phyloP scores from a whole-genome alignment of 805 yeast species.

The Yarrowia sp. region DNA sequence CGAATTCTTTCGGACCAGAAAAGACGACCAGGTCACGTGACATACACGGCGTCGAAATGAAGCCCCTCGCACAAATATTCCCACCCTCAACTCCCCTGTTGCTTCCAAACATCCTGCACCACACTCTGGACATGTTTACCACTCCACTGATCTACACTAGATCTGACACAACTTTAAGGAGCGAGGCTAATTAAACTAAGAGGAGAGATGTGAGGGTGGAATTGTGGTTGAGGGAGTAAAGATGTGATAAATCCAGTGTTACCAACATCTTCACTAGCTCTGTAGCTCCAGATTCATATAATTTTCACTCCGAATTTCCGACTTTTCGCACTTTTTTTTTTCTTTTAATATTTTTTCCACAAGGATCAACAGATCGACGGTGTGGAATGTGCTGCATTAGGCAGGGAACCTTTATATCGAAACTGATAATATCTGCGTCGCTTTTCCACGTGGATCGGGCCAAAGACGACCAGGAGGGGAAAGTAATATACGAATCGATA shows the following conservation, averaged over 20 bases:
- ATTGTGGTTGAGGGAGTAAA: too few species aligned
- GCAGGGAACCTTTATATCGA: not conserved
- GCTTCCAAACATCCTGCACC: not conserved
- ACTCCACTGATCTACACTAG: constrained; percentile 10
- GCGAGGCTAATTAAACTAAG: not conserved
- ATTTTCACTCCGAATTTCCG: not conserved
- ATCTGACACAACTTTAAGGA: constrained; percentile 18
- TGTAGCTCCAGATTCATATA: too few species aligned
- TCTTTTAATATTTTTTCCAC: not conserved
- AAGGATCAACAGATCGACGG: constrained; percentile 6
- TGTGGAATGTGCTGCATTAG: constrained; percentile 12
- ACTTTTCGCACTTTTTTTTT: not conserved
- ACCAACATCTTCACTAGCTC: too few species aligned
- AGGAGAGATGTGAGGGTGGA: too few species aligned
- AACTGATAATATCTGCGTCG: not conserved
- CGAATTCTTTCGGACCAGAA: not conserved
- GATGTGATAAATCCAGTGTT: too few species aligned
- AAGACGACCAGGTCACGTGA: not conserved
- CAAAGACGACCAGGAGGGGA: too few species aligned
- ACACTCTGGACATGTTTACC: not conserved
- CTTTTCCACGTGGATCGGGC: too few species aligned
- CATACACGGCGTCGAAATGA: not conserved
- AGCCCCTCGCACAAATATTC: too few species aligned
- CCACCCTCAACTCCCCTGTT: too few species aligned
- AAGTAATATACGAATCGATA: not conserved